Percentiles rank a stretch among this genome's conserved stretches.
phyloP scores from a whole-genome alignment of 1,284 basidiomycete species.

The Sutorius eximius region DNA sequence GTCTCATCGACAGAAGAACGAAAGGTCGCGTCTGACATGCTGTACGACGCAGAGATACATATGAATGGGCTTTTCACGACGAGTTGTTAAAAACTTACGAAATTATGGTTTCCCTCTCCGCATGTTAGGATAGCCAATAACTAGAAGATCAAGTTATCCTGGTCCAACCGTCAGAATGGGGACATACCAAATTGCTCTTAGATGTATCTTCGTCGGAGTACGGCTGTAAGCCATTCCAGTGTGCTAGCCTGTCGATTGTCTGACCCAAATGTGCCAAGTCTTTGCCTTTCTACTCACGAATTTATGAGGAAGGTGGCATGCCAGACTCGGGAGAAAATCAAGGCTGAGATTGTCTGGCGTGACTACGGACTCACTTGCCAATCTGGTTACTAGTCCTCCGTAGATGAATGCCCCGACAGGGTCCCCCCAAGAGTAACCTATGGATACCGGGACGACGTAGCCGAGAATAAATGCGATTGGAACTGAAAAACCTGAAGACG shows the following conservation, averaged over 20 bases:
- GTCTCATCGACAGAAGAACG: background rate
- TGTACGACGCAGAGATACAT: background rate
- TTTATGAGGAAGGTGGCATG: conserved; percentile 11
- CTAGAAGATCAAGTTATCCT: conserved; percentile 2
- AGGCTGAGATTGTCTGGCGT: background rate
- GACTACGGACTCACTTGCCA: conserved; percentile 8
- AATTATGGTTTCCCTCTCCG: background rate
- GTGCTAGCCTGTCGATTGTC: conserved; percentile 2
- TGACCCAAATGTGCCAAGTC: background rate
- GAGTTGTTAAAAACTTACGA: background rate
- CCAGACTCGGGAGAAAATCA: conserved; percentile 10
- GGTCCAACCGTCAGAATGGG: background rate
- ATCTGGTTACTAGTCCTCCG: conserved; percentile 11
- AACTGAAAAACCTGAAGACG: conserved; percentile 2
- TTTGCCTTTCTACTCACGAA: conserved; percentile 3
- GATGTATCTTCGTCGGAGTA: conserved; percentile 17
- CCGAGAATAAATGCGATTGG: conserved; percentile 10
- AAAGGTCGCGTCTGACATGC: background rate
- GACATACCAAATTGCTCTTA: conserved; percentile 8
- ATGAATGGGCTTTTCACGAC: background rate
- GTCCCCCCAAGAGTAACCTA: conserved; percentile 12
- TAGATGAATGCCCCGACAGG: conserved; percentile 12
- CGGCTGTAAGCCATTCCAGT: conserved; percentile 14
- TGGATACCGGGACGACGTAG: conserved; percentile 1
- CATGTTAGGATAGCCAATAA: conserved; percentile 12